These are phyloP conservation scores for Suillus hirtellus DNA, from an alignment of 768 basidiomycete species.

Conservation along the genomic window DNA sequence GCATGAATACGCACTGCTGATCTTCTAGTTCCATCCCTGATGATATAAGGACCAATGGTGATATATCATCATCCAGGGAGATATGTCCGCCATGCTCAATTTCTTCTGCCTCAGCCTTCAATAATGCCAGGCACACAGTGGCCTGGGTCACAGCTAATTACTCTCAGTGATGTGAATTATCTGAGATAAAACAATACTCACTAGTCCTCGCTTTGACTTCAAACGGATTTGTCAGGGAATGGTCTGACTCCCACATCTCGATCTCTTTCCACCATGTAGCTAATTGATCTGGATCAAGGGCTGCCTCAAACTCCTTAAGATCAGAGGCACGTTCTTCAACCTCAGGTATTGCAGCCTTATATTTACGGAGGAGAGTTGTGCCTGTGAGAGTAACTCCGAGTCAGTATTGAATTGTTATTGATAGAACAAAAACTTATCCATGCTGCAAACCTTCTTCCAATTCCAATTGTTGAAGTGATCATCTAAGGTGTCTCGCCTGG, in stretches of 20 bases:
- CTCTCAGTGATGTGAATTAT: not conserved
- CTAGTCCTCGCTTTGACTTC: slow-evolving; percentile 11
- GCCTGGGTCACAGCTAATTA: slow-evolving; percentile 15
- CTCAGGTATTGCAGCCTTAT: not conserved
- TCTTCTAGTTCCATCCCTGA: slow-evolving; percentile 36
- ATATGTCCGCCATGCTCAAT: not conserved
- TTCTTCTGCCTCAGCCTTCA: slow-evolving; percentile 22
- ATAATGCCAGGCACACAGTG: slow-evolving; percentile 21
- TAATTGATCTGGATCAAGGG: not conserved
- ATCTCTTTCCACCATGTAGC: slow-evolving; percentile 22
- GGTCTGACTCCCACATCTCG: slow-evolving; percentile 26
- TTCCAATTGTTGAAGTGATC: no score
- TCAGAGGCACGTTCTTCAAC: not conserved
- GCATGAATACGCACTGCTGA: slow-evolving; percentile 30
- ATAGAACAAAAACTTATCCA: no score
- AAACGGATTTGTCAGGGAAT: slow-evolving; percentile 22
- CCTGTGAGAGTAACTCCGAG: no score
- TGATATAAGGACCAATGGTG: slow-evolving; percentile 28
- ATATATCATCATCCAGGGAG: slow-evolving; percentile 11
- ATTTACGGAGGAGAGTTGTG: no score
- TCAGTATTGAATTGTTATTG: no score
- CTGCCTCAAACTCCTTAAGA: slow-evolving; percentile 1
- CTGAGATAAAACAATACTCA: not conserved
- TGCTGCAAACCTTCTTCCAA: no score
- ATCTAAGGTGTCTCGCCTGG: no score